A percentile compares a stretch with the other conserved stretches of the same genome.
These are phyloP conservation scores for Talaromyces rugulosus DNA, from an alignment of 2,329 filamentous ascomycete species.

Conservation along the genomic window DNA sequence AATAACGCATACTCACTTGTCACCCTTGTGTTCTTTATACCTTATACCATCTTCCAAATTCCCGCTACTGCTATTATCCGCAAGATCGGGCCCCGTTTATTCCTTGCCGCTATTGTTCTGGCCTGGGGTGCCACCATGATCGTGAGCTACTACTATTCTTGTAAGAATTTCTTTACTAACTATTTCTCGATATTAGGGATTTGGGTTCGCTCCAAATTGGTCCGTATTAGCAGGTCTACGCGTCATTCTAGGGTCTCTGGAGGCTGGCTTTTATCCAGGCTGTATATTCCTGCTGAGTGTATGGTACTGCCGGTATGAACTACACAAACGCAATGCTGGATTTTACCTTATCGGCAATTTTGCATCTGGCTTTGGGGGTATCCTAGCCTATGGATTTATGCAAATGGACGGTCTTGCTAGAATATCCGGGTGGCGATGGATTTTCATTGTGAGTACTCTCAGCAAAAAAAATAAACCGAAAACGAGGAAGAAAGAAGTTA, in stretches of 20 bases:
- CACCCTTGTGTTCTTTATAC: slow-evolving; percentile 30
- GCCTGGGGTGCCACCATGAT: slow-evolving; percentile 27
- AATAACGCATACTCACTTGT: slow-evolving; percentile 23
- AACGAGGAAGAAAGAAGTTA: not conserved
- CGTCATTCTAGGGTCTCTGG: slow-evolving; percentile 56
- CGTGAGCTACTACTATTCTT: slow-evolving; percentile 12
- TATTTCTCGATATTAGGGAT: not conserved
- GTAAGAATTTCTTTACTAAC: slow-evolving; percentile 12
- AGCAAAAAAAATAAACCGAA: not conserved
- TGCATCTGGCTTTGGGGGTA: slow-evolving; percentile 45
- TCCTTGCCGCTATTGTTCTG: slow-evolving; percentile 25
- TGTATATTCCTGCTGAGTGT: slow-evolving; percentile 69
- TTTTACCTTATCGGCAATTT: slow-evolving; percentile 50
- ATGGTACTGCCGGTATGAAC: slow-evolving; percentile 57
- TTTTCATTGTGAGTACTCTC: slow-evolving; percentile 48
- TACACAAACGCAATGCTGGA: slow-evolving; percentile 33
- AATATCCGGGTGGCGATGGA: slow-evolving; percentile 50
- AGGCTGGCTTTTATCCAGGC: slow-evolving; percentile 64
- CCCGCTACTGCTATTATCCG: slow-evolving; percentile 28
- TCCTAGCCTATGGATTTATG: slow-evolving; percentile 41
- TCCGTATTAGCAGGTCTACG: not conserved
- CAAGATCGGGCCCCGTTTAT: slow-evolving; percentile 26
- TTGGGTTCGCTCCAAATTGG: slow-evolving; percentile 21
- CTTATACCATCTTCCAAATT: slow-evolving; percentile 28
- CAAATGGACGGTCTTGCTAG: slow-evolving; percentile 41